Percentiles rank a stretch among this genome's conserved stretches.
phyloP scores from a whole-genome alignment of 116 monocot species.

The Posidonia oceanica region DNA sequence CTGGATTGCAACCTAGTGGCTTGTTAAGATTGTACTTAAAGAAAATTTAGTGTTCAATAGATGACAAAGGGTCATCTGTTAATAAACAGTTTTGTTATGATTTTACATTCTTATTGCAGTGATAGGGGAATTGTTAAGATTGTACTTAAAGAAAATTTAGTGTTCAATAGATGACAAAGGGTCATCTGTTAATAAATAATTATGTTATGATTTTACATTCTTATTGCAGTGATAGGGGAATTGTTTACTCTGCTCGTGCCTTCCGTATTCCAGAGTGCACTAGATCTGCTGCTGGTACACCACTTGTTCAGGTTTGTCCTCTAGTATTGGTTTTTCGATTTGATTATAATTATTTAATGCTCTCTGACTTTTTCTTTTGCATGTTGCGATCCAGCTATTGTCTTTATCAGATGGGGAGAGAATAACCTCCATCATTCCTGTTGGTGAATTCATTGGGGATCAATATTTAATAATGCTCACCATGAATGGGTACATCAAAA shows the following conservation, averaged over 20 bases:
- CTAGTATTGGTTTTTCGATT: neutral
- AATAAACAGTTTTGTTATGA: neutral
- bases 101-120: constrained; percentile 29
- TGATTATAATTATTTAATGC: neutral
- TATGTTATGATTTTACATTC: neutral
- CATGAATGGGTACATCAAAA: constrained; percentile 85
- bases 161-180: no score
- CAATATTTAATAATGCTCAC: constrained; percentile 91
- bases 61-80: neutral
- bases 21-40: no score
- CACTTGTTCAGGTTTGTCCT: constrained; percentile 60
- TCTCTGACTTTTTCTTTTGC: neutral
- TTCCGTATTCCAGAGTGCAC: constrained; percentile 89
- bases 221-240: constrained; percentile 72
- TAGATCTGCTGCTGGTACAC: constrained; percentile 83
- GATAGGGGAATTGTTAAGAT: constrained; percentile 83
- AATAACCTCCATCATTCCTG: constrained; percentile 93
- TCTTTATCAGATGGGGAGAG: constrained; percentile 85
- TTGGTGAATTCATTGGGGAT: constrained; percentile 81
- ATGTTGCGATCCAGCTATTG: constrained; percentile 35
- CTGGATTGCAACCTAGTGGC: no score
- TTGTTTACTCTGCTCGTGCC: constrained; percentile 91
- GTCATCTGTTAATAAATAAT: neutral
- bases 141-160: no score
- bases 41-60: no score